phyloP scores from a whole-genome alignment of 805 yeast genomes.

The Barnettozyma californica region DNA sequence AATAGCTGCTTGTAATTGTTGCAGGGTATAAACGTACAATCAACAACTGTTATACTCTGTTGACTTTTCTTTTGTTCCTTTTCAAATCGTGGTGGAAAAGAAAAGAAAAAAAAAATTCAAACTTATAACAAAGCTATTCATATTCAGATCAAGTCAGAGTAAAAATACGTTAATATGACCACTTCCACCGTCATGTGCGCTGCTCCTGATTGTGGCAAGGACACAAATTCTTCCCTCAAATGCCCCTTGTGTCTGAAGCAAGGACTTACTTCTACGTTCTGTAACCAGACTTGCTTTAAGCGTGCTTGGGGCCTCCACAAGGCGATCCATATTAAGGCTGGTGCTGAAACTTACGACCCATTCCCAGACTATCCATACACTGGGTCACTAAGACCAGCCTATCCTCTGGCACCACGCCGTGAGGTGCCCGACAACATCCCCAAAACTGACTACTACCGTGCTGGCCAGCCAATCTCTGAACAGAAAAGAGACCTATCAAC shows the following conservation, averaged over 20 bases:
- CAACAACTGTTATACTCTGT: no score
- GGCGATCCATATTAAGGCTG: conserved; percentile 60
- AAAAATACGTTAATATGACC: neutral
- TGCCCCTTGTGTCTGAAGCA: conserved; percentile 89
- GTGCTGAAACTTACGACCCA: conserved; percentile 69
- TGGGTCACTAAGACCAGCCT: conserved; percentile 70
- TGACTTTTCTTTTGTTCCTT: no score
- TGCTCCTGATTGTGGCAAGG: conserved; percentile 82
- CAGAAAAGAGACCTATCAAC: conserved; percentile 63
- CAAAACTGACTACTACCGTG: conserved; percentile 76
- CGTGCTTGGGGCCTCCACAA: conserved; percentile 70
- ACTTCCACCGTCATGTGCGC: conserved; percentile 42
- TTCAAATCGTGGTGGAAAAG: neutral
- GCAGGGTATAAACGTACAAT: no score
- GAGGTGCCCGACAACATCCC: conserved; percentile 65
- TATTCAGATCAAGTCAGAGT: neutral
- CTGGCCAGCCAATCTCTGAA: conserved; percentile 79
- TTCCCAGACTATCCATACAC: conserved; percentile 74
- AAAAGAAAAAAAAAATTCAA: neutral
- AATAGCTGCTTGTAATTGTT: no score
- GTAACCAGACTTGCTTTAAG: conserved; percentile 81
- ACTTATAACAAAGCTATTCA: neutral
- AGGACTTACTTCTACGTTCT: conserved; percentile 59
- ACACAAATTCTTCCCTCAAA: conserved; percentile 66
- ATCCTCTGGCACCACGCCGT: conserved; percentile 76